phyloP scores from a whole-genome alignment of 73 alveolate genomes.

The Uronychia binucleata region DNA sequence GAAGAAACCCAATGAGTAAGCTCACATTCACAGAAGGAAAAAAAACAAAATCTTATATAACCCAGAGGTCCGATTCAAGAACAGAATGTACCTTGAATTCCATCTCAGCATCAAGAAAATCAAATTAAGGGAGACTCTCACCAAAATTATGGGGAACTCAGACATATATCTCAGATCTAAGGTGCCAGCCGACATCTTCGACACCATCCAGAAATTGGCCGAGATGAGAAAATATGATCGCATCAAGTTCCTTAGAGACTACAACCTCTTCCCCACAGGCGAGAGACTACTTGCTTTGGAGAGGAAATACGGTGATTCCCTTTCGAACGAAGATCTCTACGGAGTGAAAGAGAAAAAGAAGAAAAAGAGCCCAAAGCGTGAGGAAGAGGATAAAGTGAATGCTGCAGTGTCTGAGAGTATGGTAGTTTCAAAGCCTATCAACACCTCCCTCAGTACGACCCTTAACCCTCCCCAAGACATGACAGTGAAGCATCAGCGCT shows the following conservation, averaged over 20 bases:
- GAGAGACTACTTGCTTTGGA: constrained; percentile 57
- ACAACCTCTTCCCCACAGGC: constrained; percentile 55
- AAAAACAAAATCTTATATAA: constrained; percentile 56
- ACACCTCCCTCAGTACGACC: background rate
- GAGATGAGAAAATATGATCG: constrained; percentile 72
- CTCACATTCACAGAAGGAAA: too few relatives aligned
- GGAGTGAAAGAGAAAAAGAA: constrained; percentile 44
- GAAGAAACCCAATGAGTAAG: constrained; percentile 64
- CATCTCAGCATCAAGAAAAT: constrained; percentile 66
- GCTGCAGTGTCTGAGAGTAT: background rate
- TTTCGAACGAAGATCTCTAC: constrained; percentile 61
- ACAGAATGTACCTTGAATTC: constrained; percentile 69
- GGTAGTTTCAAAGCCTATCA: background rate
- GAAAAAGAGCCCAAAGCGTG: constrained; percentile 32
- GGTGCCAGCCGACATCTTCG: constrained; percentile 74
- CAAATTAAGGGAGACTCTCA: constrained; percentile 64
- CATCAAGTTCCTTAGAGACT: constrained; percentile 58
- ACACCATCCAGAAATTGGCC: constrained; percentile 63
- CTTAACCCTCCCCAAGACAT: background rate
- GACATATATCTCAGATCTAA: constrained; percentile 72
- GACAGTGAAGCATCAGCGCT: background rate
- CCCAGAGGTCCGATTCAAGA: constrained; percentile 67
- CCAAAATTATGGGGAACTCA: constrained; percentile 67
- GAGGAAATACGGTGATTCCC: constrained; percentile 77
- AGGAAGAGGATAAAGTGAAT: too few relatives aligned